These are phyloP conservation scores for Globisporangium recalcitrans DNA, from an alignment of 352 stramenopile genomes.

Conservation along the genomic window DNA sequence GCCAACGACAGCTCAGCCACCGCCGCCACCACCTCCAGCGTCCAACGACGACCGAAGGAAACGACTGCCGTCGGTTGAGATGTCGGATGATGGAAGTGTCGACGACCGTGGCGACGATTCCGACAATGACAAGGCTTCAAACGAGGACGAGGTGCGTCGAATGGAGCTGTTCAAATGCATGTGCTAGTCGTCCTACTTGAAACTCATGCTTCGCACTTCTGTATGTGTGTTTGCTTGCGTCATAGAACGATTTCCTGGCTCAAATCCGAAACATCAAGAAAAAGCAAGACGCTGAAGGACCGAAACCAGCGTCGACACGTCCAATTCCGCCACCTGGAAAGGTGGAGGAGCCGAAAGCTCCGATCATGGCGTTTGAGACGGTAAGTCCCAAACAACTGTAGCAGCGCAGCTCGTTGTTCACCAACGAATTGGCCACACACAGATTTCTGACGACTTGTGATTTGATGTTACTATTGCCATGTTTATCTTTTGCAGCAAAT, in stretches of 20 bases:
- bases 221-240: not conserved
- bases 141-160: slow-evolving; percentile 59
- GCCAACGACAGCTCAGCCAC: slow-evolving; percentile 11
- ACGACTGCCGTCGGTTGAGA: slow-evolving; percentile 60
- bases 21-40: slow-evolving; percentile 39
- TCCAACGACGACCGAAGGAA: slow-evolving; percentile 30
- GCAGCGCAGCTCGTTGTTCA: not conserved
- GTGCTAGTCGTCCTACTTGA: not conserved
- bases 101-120: slow-evolving; percentile 32
- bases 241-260: slow-evolving; percentile 63
- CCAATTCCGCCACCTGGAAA: slow-evolving; percentile 31
- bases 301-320: slow-evolving; percentile 19
- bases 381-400: slow-evolving; percentile 15
- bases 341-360: slow-evolving; percentile 44
- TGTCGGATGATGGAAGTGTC: slow-evolving; percentile 79
- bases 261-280: slow-evolving; percentile 82
- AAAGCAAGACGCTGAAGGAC: slow-evolving; percentile 57
- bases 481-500: slow-evolving; percentile 58
- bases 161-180: too few species aligned
- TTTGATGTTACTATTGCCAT: not conserved
- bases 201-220: not conserved
- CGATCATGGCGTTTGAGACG: slow-evolving; percentile 60
- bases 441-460: slow-evolving; percentile 6
- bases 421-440: not conserved
- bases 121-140: slow-evolving; percentile 52